These are phyloP conservation scores for Haematococcus sp. DNA, from an alignment of 139 green algal species.

Conservation along the genomic window DNA sequence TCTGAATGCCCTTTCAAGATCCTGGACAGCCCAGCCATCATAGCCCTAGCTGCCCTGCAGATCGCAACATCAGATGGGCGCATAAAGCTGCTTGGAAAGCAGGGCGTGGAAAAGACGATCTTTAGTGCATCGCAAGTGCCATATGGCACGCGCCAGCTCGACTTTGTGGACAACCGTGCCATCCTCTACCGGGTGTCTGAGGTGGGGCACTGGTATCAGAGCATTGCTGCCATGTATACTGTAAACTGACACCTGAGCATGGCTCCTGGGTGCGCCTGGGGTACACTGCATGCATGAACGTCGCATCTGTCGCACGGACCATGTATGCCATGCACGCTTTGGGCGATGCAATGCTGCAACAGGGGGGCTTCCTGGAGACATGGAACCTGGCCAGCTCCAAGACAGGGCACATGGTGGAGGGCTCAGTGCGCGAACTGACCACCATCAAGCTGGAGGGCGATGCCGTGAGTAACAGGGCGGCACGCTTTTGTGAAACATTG, in stretches of 20 bases:
- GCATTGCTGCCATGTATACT: neutral
- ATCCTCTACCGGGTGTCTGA: neutral
- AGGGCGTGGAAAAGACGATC: neutral
- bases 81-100: neutral
- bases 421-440: neutral
- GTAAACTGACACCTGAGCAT: neutral
- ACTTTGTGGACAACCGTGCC: neutral
- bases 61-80: slow-evolving; percentile 2
- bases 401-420: slow-evolving; percentile 7
- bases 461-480: neutral
- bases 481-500: no score
- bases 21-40: neutral
- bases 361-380: slow-evolving; percentile 1
- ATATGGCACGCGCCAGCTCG: neutral
- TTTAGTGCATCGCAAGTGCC: neutral
- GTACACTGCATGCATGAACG: no score
- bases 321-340: no score
- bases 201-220: no score
- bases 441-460: slow-evolving; percentile 4
- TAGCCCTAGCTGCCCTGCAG: neutral
- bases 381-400: slow-evolving; percentile 5
- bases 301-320: no score
- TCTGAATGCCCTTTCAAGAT: neutral
- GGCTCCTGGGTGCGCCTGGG: neutral
- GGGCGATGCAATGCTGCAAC: neutral